Conservation (phyloP, 2,329 filamentous ascomycete genomes). For the Xylaria sp. region DNA sequence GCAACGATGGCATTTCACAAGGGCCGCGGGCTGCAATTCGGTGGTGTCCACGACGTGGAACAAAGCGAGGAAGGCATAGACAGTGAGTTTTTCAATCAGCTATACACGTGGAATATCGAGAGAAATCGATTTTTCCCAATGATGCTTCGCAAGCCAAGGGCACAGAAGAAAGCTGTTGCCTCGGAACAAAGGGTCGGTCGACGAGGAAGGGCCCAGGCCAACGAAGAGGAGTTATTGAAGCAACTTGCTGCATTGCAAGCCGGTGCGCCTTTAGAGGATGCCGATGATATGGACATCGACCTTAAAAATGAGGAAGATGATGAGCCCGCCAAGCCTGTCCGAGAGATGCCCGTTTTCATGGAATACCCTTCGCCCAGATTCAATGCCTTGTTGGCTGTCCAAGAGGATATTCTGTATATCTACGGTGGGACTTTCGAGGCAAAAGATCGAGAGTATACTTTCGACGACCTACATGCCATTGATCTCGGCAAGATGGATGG, state of each 20-base stretch:
- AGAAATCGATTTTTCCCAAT: slow-evolving; percentile 95
- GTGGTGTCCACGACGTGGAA: slow-evolving; percentile 93
- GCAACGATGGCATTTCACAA: slow-evolving; percentile 96
- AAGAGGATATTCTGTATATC: slow-evolving; percentile 92
- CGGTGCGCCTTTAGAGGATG: slow-evolving; percentile 71
- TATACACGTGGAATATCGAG: slow-evolving; percentile 95
- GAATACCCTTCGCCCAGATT: slow-evolving; percentile 92
- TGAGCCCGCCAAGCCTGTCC: slow-evolving; percentile 67
- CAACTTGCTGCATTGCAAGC: slow-evolving; percentile 89
- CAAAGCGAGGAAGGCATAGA: slow-evolving; percentile 95
- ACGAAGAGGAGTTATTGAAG: slow-evolving; percentile 88
- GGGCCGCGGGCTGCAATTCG: slow-evolving; percentile 91
- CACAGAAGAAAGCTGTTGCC: slow-evolving; percentile 70
- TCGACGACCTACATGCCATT: slow-evolving; percentile 93
- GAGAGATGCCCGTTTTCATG: slow-evolving; percentile 74
- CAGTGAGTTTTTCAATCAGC: slow-evolving; percentile 93
- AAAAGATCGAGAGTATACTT: slow-evolving; percentile 93
- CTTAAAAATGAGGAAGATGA: slow-evolving; percentile 64
- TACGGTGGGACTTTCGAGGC: slow-evolving; percentile 97
- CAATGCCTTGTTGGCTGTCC: slow-evolving; percentile 89
- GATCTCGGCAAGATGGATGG: slow-evolving; percentile 96
- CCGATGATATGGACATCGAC: slow-evolving; percentile 57
- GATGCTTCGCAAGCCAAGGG: slow-evolving; percentile 77
- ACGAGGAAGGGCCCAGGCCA: slow-evolving; percentile 83
- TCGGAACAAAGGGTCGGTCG: slow-evolving; percentile 68